A percentile compares a stretch with the other conserved stretches of the same genome.
These are phyloP conservation scores for Scedosporium aurantiacum DNA, from an alignment of 2,329 filamentous ascomycete species.

Conservation along the genomic window DNA sequence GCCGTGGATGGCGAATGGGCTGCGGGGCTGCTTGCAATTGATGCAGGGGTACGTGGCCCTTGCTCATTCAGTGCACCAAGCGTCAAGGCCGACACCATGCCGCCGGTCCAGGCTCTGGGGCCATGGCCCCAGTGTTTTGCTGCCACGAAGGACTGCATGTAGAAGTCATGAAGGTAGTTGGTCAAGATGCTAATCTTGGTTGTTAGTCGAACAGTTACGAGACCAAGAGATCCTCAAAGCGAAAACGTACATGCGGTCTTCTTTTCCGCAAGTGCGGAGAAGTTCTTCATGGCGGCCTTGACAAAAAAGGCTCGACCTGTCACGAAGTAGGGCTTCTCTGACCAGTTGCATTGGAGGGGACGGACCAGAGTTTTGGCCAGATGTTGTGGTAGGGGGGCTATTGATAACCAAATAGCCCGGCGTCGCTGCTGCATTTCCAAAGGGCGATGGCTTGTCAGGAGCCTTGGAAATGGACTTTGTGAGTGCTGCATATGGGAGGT, in stretches of 20 bases:
- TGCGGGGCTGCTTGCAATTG: background rate
- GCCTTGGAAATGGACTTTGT: background rate
- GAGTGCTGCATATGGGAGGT: background rate
- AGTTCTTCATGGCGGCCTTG: slow-evolving; percentile 10
- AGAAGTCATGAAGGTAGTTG: slow-evolving; percentile 13
- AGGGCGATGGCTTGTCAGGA: background rate
- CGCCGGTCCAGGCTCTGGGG: slow-evolving; percentile 10
- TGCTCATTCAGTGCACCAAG: slow-evolving; percentile 10
- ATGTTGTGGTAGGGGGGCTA: background rate
- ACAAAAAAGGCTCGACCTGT: slow-evolving; percentile 11
- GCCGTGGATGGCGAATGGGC: background rate
- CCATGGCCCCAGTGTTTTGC: slow-evolving; percentile 16
- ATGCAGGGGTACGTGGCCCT: slow-evolving; percentile 3
- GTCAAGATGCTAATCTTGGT: background rate
- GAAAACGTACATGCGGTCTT: slow-evolving; percentile 9
- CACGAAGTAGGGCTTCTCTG: slow-evolving; percentile 3
- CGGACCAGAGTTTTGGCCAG: background rate
- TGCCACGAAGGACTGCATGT: slow-evolving; percentile 15
- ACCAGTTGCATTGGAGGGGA: slow-evolving; percentile 10
- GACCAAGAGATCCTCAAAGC: slow-evolving; percentile 6
- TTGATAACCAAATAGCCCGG: slow-evolving; percentile 2
- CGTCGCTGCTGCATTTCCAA: background rate
- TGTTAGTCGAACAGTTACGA: background rate
- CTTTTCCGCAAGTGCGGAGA: slow-evolving; percentile 3
- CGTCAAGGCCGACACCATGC: background rate